These are phyloP conservation scores for Wallacemonas sp. DNA, from an alignment of 208 protist species.

Conservation along the genomic window DNA sequence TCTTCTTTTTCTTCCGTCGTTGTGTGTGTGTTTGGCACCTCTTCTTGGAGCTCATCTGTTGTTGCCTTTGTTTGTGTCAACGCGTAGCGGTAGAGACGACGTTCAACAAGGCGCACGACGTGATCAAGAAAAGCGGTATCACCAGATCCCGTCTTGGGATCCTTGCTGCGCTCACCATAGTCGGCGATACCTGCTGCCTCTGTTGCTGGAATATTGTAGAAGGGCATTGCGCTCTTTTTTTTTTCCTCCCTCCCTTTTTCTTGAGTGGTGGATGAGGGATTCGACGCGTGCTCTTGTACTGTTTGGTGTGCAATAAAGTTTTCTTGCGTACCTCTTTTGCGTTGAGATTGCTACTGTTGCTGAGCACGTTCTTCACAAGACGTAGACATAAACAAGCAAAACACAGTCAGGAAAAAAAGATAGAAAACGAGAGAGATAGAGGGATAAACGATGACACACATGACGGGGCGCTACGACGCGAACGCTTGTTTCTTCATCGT, in stretches of 20 bases:
- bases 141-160: background rate
- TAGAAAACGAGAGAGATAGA: background rate
- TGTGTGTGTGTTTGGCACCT: background rate
- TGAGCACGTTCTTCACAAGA: background rate
- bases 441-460: background rate
- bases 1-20: slow-evolving; percentile 3
- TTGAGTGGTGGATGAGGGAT: background rate
- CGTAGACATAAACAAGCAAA: slow-evolving; percentile 17
- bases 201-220: slow-evolving; percentile 31
- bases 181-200: slow-evolving; percentile 19
- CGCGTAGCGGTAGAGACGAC: slow-evolving; percentile 15
- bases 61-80: background rate
- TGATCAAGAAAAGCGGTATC: slow-evolving; percentile 26
- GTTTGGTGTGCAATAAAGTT: background rate
- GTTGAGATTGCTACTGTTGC: background rate
- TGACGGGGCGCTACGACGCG: background rate
- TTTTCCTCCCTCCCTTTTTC: background rate
- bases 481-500: no score
- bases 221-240: slow-evolving; percentile 24
- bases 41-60: background rate
- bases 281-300: no score
- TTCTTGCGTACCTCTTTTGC: no score
- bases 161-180: slow-evolving; percentile 8
- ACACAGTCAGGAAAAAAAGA: background rate
- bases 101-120: slow-evolving; percentile 22